Conservation (phyloP, 2,329 filamentous ascomycete species). For the Cladophialophora bantiana region DNA sequence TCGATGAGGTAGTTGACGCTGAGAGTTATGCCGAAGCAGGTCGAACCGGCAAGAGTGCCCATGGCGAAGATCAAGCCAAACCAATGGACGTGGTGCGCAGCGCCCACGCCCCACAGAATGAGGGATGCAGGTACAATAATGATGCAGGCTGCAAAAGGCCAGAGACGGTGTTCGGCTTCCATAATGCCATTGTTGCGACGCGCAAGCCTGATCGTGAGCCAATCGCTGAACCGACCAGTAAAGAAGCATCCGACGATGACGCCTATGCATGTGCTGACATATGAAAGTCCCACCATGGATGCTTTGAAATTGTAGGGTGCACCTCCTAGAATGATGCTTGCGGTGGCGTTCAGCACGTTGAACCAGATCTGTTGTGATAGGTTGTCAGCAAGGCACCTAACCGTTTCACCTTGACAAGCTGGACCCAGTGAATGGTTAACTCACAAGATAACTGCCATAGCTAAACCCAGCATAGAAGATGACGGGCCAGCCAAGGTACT, state of each 20-base stretch:
- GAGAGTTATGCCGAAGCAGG: slow-evolving; percentile 54
- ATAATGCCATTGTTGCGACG: slow-evolving; percentile 41
- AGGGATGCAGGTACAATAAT: slow-evolving; percentile 55
- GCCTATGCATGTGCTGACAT: slow-evolving; percentile 43
- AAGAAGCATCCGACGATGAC: slow-evolving; percentile 32
- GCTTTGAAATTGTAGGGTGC: slow-evolving; percentile 49
- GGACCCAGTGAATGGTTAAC: neutral
- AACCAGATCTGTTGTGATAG: slow-evolving; percentile 47
- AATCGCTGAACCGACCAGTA: slow-evolving; percentile 41
- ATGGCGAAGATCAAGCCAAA: slow-evolving; percentile 59
- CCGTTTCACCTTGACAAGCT: neutral
- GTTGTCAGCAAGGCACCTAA: slow-evolving; percentile 2
- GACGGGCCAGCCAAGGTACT: slow-evolving; percentile 46
- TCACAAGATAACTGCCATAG: slow-evolving; percentile 50
- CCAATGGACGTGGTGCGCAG: slow-evolving; percentile 57
- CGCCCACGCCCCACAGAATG: slow-evolving; percentile 61
- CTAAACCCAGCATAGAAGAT: slow-evolving; percentile 51
- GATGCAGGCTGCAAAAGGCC: slow-evolving; percentile 44
- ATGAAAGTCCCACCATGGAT: slow-evolving; percentile 50
- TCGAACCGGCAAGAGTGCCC: slow-evolving; percentile 55
- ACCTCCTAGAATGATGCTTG: slow-evolving; percentile 49
- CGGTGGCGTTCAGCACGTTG: slow-evolving; percentile 53
- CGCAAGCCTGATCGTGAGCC: slow-evolving; percentile 40
- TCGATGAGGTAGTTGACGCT: slow-evolving; percentile 58
- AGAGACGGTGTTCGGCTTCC: slow-evolving; percentile 43